Base-by-base conservation (phyloP, 2,329 filamentous ascomycete genomes). In the Phaeoacremonium minimum region DNA sequence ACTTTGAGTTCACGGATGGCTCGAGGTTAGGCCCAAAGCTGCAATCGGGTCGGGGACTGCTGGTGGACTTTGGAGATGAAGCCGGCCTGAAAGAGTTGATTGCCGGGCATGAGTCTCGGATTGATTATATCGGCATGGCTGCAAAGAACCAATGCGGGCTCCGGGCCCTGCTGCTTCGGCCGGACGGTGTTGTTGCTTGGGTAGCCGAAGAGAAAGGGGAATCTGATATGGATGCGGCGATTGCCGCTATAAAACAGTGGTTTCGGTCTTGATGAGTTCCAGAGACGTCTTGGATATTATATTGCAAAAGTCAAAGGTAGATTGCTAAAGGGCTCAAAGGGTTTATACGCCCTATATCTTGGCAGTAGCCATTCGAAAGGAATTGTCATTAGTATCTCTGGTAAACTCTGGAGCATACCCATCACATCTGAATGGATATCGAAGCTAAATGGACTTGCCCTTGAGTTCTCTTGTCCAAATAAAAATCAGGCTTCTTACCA, bases 1-100 rank as follows among this genome's bases (percentile, higher is more conserved):
- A 44, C 13, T 36, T 44, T 18, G 38, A 42, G 39, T 35, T 44
- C n/a, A 12, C 16, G 13, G 30, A 37, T 16, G 32, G 35, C 17
- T 19, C 30, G 26, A 48, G 55, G 31, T 41, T 65, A 5, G 57
- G 57, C 2, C 28, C 47, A 7, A 53, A 53, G 42, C 33, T 64
- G 37, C 46, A 46, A 15, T 20, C 35, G 3, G 60, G 51, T 1
- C 38, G 40, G 12, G 57, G 51, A 3, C 29, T 62, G 39, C 30
- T 60, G 4, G 29, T 60, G 5, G 49, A 56, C 15, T 51, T 58
- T 28, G 40, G 40, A 7, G 33, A 37, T 26, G 22, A 3, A 9
- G 22, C 2, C 2, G 22, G 9, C 2, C 22, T 26, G 9, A 26
- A n/a, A n/a, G 2, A 26, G n/a, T n/a, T 26, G 22, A n/a, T n/a